phyloP scores from a whole-genome alignment of 768 basidiomycete genomes.

The Hypsizygus marmoreus region DNA sequence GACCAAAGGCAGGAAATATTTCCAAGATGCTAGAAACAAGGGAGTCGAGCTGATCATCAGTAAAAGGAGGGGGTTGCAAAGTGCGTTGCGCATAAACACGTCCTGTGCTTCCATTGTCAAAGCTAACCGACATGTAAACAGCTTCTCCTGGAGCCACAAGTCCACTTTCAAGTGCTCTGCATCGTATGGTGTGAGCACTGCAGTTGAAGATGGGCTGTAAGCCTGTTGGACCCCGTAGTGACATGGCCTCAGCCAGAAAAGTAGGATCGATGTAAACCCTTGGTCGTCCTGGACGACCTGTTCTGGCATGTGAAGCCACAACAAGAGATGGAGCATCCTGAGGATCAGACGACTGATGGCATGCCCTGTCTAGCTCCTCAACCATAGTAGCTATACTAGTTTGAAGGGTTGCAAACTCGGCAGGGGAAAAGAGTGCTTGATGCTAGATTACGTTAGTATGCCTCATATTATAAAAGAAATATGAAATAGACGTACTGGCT shows the following conservation, averaged over 20 bases:
- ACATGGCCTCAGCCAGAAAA: constrained; percentile 15
- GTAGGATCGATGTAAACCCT: constrained; percentile 21
- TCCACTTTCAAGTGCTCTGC: too few relatives aligned
- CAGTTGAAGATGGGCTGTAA: too few relatives aligned
- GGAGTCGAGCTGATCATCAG: constrained; percentile 25
- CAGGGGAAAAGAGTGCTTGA: background rate
- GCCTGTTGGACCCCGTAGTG: too few relatives aligned
- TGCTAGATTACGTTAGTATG: constrained; percentile 6
- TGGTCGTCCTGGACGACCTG: constrained; percentile 22
- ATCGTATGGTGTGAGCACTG: too few relatives aligned
- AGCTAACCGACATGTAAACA: constrained; percentile 10
- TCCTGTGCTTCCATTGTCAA: background rate
- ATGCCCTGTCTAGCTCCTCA: constrained; percentile 13
- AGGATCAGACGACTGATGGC: constrained; percentile 13
- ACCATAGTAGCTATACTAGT: constrained; percentile 15
- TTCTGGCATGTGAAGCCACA: background rate
- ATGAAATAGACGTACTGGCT: background rate
- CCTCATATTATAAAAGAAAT: background rate
- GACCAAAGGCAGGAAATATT: constrained; percentile 27
- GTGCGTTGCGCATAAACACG: constrained; percentile 5
- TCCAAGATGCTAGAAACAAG: constrained; percentile 19
- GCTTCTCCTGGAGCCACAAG: too few relatives aligned
- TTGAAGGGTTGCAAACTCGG: constrained; percentile 17
- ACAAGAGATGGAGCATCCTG: constrained; percentile 1
- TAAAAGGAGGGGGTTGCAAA: constrained; percentile 15